phyloP scores from a whole-genome alignment of 805 yeast species.

The Komagataella pastoris region DNA sequence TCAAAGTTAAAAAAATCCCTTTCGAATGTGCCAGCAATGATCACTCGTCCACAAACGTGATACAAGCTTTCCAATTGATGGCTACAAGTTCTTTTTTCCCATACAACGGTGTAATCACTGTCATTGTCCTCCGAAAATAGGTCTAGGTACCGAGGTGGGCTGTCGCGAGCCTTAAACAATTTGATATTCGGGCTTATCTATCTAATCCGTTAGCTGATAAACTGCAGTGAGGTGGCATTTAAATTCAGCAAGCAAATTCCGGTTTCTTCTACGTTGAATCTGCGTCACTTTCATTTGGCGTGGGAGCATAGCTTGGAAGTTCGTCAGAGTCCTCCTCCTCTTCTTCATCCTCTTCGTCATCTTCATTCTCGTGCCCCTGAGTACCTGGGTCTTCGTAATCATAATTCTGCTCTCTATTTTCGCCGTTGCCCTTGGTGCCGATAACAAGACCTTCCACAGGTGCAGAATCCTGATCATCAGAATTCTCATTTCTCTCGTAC shows the following conservation, averaged over 20 bases:
- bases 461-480: conserved; percentile 16
- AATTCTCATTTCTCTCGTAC: conserved; percentile 40
- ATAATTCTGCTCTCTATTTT: conserved; percentile 12
- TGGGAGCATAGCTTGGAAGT: conserved; percentile 17
- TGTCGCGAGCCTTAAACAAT: not conserved
- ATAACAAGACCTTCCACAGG: conserved; percentile 17
- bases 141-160: not conserved
- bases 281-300: conserved; percentile 17
- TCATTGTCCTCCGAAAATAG: not conserved
- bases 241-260: too few species aligned
- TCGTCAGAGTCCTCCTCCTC: conserved; percentile 14
- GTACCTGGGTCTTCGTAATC: conserved; percentile 21
- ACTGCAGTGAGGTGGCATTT: not conserved
- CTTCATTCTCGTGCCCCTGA: conserved; percentile 8
- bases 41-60: too few species aligned
- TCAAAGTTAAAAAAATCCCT: not conserved
- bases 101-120: too few species aligned
- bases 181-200: not conserved
- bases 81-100: too few species aligned
- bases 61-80: too few species aligned
- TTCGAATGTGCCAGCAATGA: not conserved
- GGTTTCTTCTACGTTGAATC: not conserved
- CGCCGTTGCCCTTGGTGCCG: conserved; percentile 22
- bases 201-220: not conserved
- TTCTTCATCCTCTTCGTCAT: conserved; percentile 2